Conservation (phyloP, 345 rosid species). For the Conringia planisiliqua region DNA sequence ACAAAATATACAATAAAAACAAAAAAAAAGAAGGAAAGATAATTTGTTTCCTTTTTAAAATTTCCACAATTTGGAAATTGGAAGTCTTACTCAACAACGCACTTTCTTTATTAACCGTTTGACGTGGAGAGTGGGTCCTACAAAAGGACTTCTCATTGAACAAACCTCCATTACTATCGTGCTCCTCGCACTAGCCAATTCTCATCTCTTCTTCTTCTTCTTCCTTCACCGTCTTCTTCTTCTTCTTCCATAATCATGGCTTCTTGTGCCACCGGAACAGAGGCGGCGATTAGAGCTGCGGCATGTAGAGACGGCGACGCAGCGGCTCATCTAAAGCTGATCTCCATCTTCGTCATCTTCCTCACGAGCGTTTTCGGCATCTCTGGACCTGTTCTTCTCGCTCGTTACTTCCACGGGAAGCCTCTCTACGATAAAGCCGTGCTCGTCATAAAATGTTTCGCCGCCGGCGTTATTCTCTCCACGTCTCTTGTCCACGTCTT, state of each 20-base stretch:
- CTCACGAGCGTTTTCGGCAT: constrained; percentile 71
- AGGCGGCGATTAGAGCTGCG: constrained; percentile 43
- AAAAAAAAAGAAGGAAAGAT: background rate
- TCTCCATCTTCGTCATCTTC: constrained; percentile 61
- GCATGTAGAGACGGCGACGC: constrained; percentile 60
- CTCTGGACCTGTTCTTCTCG: constrained; percentile 62
- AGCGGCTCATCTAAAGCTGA: constrained; percentile 65
- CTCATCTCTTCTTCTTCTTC: background rate
- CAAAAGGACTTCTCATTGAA: background rate
- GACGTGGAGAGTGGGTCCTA: constrained; percentile 24
- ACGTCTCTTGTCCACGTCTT: constrained; percentile 92
- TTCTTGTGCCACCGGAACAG: constrained; percentile 49
- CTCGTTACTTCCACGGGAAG: constrained; percentile 72
- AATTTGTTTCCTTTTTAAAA: background rate
- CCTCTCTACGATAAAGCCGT: constrained; percentile 71
- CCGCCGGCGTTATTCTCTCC: constrained; percentile 94
- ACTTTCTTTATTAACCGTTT: constrained; percentile 26
- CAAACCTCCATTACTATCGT: constrained; percentile 12
- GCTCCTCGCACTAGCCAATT: background rate
- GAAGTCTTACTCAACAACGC: constrained; percentile 37
- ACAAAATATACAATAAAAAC: background rate
- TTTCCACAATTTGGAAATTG: constrained; percentile 11
- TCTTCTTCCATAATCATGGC: constrained; percentile 36
- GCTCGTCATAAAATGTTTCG: constrained; percentile 80
- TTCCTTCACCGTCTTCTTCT: background rate